A percentile compares a stretch with the other conserved stretches of the same genome.
These are phyloP conservation scores for Tylopilus rubrobrunneus DNA, from an alignment of 768 basidiomycete species.

Conservation along the genomic window DNA sequence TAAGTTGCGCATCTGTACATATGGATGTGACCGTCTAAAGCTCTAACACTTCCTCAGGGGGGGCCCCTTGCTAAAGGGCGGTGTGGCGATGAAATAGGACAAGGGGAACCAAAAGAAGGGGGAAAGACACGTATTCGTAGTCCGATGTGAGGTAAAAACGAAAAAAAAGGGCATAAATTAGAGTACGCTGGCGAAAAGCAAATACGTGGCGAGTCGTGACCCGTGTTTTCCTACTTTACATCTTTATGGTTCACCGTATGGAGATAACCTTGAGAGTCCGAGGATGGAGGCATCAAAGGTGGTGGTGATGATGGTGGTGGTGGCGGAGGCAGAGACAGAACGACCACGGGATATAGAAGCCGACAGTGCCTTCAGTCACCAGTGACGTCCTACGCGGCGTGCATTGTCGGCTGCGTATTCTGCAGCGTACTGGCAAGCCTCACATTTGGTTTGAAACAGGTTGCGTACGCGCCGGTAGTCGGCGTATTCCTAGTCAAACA, in stretches of 20 bases:
- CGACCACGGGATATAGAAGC: neutral
- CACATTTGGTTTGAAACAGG: conserved; percentile 65
- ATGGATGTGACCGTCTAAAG: neutral
- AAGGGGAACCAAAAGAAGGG: neutral
- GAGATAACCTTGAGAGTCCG: neutral
- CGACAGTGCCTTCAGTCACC: conserved; percentile 12
- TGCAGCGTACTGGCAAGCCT: conserved; percentile 41
- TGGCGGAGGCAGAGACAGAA: neutral
- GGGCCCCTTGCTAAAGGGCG: neutral
- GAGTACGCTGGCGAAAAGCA: neutral
- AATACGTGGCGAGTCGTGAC: neutral
- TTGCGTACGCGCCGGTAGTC: conserved; percentile 58
- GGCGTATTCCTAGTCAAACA: conserved; percentile 28
- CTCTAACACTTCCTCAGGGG: neutral
- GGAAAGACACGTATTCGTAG: neutral
- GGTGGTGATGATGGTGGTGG: neutral
- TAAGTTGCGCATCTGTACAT: neutral
- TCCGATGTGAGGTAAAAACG: neutral
- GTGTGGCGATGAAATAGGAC: neutral
- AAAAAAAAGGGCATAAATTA: neutral
- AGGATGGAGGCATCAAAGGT: neutral
- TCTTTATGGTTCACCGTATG: neutral
- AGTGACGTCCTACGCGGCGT: conserved; percentile 23
- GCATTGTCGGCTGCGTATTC: conserved; percentile 23
- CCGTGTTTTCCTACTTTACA: neutral